Conservation (phyloP, 208 protist genomes). For the Trypanosoma melophagium region DNA sequence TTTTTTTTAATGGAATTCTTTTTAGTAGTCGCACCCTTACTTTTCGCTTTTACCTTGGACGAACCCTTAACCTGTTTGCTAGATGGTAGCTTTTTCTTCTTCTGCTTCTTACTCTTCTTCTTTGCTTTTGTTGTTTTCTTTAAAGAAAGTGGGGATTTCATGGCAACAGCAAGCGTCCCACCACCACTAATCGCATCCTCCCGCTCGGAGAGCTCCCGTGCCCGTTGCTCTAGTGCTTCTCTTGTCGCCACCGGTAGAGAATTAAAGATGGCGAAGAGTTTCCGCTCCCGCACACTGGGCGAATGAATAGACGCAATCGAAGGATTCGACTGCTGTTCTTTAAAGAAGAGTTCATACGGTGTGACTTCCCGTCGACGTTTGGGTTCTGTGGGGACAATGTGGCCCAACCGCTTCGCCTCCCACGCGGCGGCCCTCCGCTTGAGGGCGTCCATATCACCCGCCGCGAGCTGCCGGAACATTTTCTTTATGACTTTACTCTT, state of each 20-base stretch:
- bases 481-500: slow-evolving; percentile 35
- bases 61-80: neutral
- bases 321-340: slow-evolving; percentile 60
- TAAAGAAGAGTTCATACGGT: slow-evolving; percentile 65
- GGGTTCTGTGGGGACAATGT: neutral
- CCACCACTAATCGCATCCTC: neutral
- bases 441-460: slow-evolving; percentile 30
- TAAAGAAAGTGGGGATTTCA: neutral
- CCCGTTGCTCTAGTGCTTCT: slow-evolving; percentile 40
- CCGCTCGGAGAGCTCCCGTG: slow-evolving; percentile 9
- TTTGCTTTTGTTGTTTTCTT: slow-evolving; percentile 16
- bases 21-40: neutral
- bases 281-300: slow-evolving; percentile 48
- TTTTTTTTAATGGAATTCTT: slow-evolving; percentile 10
- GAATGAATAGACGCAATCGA: slow-evolving; percentile 41
- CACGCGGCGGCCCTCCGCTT: slow-evolving; percentile 34
- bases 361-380: slow-evolving; percentile 19
- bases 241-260: slow-evolving; percentile 56
- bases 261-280: slow-evolving; percentile 67
- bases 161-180: no score
- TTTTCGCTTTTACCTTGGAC: neutral
- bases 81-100: neutral
- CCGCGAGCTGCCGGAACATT: slow-evolving; percentile 46
- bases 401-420: slow-evolving; percentile 8
- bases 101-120: neutral